Evolutionary conservation across 768 basidiomycete species (phyloP), one percentile per base, ranked within the genome.

Genomic region (Sutorius australiensis): DNA sequence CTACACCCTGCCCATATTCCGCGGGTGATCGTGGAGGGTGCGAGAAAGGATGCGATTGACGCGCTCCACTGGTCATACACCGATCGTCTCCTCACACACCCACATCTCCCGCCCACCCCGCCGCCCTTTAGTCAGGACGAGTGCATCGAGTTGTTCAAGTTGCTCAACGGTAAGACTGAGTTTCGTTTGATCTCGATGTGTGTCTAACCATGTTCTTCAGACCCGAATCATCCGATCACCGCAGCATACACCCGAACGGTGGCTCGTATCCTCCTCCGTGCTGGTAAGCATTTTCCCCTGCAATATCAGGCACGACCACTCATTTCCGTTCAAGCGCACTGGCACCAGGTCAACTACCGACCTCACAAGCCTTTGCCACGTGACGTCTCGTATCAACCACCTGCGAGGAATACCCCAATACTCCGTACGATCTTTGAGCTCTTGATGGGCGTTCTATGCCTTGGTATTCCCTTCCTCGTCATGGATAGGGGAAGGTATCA

Each of bases 401-500:
- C 64, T 5, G 46, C 58, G 63, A 37, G 60, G 63, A 21, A 74
- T 30, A 63, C 69, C 0, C 68, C 75, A 0, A 72, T 87, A 62
- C 51, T 73, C 28, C 80, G 84, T 37, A 75, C 73, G 4, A 54
- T 82, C 31, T 50, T 80, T 46, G 84, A 88, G 64, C 66, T 89
- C 61, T 30, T 88, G 39, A 67, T 86, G 51, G 80, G 83, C 0
- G 72, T 79, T 56, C 56, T 92, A 21, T 88, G 87, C 62, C 77
- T 92, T 10, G 90, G 90, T 3, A 83, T 92, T 45, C 90, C 90
- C 1, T 90, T 85, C 68, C 67, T 92, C 52, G 89, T 90, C 72
- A 67, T 81, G 57, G 78, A 80, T 47, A 80, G 82, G 47, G 62
- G 76, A 34, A 64, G 61, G 10, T 71, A 75, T 39, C 68, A 73